Evolutionary conservation across 352 stramenopile species (phyloP), one percentile per base, ranked within the genome.

Genomic region (Phytopythium sindhum): DNA sequence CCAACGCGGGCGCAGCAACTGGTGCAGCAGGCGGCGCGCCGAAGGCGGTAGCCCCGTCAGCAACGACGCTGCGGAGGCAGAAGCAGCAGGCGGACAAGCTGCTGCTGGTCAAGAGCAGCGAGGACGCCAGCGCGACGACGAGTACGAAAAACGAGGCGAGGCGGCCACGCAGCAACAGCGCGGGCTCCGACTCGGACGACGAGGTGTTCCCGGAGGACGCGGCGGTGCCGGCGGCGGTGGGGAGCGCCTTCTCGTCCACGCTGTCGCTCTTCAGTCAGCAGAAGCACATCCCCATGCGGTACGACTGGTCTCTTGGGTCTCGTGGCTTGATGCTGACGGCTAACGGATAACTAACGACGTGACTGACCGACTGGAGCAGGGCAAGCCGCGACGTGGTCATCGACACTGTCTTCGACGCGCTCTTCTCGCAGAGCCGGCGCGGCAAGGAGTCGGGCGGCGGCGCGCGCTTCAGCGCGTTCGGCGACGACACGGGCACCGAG

Each of bases 351-450:
- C n/a, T n/a, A n/a, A n/a, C n/a, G n/a, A n/a, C n/a, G n/a, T 62
- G 55, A 29, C 41, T 26, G 15, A 57, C 31, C 17, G 26, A 52
- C 23, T 53, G 21, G 26, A 64, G 61, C 21, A 82, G 86, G 48
- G 86, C 88, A 28, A 91, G 84, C 41, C 83, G 86, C 23, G 86
- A 93, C 51, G 83, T 84, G 12, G 83, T 92, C 53, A 90, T 95
- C 57, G 81, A 95, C 61, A 93, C 81, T 45, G 83, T 95, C 33
- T 95, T 93, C 41, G 68, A 75, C 45, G 81, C 85, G 33, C 70
- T 95, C 2, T 95, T 95, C 47, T 65, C 70, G 19, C 77, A 77
- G 44, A 80, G 67, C 26, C 35, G 39, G 23, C 31, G 53, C 26
- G 12, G 12, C 9, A 68, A 81, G 17, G 58, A 62, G 37, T 19